A percentile compares a stretch with the other conserved stretches of the same genome.
Conservation (phyloP, 2,329 filamentous ascomycete species). For the Colletotrichum truncatum region DNA sequence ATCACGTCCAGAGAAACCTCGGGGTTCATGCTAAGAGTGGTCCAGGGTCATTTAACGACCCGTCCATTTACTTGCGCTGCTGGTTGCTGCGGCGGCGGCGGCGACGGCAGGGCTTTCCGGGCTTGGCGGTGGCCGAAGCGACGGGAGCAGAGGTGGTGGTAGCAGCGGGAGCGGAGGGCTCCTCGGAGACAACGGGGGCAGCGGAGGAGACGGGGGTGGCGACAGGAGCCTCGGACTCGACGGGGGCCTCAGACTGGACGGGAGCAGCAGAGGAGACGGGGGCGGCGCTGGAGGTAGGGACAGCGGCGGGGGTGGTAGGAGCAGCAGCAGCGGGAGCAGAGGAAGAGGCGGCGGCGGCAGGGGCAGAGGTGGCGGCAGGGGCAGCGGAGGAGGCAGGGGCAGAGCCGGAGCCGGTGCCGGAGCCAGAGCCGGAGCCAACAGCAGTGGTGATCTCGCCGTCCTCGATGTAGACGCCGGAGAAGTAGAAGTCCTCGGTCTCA, state of each 20-base stretch:
- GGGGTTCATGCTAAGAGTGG: neutral
- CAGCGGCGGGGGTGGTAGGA: constrained; percentile 2
- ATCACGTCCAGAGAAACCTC: neutral
- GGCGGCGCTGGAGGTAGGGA: constrained; percentile 4
- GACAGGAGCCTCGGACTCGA: constrained; percentile 20
- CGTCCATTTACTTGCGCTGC: constrained; percentile 17
- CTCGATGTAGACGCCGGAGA: constrained; percentile 78
- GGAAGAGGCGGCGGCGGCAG: neutral
- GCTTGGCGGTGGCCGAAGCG: too few relatives aligned
- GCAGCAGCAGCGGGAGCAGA: constrained; percentile 1
- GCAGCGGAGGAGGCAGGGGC: constrained; percentile 3
- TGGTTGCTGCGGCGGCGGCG: constrained; percentile 24
- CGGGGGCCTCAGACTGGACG: neutral
- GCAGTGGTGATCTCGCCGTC: constrained; percentile 42
- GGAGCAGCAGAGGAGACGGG: constrained; percentile 12
- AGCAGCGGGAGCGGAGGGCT: constrained; percentile 22
- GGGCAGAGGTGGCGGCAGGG: neutral
- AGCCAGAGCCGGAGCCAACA: constrained; percentile 18
- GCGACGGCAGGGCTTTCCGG: too few relatives aligned
- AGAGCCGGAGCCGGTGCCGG: constrained; percentile 1
- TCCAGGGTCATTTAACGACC: neutral
- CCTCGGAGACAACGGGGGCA: constrained; percentile 13
- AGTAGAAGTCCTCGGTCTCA: constrained; percentile 73
- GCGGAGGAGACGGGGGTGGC: constrained; percentile 9
- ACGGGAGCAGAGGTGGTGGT: constrained; percentile 13